Evolutionary conservation across 345 rosid species (phyloP), one percentile per base, ranked within the genome.

Genomic region (Cardamine occulta): DNA sequence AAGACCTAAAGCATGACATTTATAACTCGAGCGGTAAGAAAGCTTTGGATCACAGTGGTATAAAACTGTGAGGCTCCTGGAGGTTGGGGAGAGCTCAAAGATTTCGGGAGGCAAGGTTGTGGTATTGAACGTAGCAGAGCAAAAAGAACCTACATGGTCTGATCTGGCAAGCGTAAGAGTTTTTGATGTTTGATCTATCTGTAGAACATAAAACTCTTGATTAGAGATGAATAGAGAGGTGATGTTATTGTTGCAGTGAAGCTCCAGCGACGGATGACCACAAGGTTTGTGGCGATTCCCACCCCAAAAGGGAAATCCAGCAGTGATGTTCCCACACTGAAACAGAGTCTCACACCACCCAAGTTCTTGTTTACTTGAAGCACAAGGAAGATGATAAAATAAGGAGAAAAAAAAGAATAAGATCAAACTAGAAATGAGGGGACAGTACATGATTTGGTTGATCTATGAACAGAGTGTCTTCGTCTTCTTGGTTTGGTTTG

Each of bases 291-390:
- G 9, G 4, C 77, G 63, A 1, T 0, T 19, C 2, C 10, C 45
- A 18, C 89, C 87, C 85, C 77, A 78, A 56, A 85, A 88, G 28
- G 90, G 93, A 44, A 37, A 88, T 3, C 53, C 28, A 0, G 68
- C 72, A 0, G 14, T 9, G 60, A 83, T 1, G 0, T 26, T 6
- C 31, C 88, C 85, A 28, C 92, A 88, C 9, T 3, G 6, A 32
- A 76, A 85, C 37, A 0, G 1, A 23, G 1, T 0, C 3, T 19
- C 1, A 1, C 51, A 48, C 32, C 77, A 82, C 0, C 42, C 69
- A 24, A 3, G 0, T 1, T 21, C 68, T 28, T 57, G 28, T 32
- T 58, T 17, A 56, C 70, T 14, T 40, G 57, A 29, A 7, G 68
- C 65, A 32, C 44, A 28, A 52, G 76, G 39, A 51, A 57, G 26